Base-by-base conservation (phyloP, 768 basidiomycete genomes). In the Psilocybe azurescens region DNA sequence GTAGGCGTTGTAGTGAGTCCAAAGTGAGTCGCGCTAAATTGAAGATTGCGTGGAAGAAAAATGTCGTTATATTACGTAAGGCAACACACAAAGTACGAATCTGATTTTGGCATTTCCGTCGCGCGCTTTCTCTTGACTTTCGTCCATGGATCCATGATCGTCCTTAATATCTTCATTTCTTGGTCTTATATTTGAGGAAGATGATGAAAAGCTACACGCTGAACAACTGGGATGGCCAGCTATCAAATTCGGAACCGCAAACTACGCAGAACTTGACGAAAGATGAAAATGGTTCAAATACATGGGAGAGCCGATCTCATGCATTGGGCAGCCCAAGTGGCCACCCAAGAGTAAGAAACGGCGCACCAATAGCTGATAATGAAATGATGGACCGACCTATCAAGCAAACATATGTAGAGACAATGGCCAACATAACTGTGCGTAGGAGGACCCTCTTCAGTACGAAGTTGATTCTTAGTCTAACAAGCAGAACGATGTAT, bases 171-270 rank as follows among this genome's bases (percentile, higher is more conserved):
- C 38, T 47, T 29, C 36, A 36, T 47, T 38, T 59, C 48, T 58
- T 51, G 30, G 6, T 47, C 51, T 30, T 56, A 36, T 7, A 48
- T 29, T 52, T 10, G 33, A n/a, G 20, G 49, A 28, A 58, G 47
- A 62, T 56, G 65, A 69, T 65, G 58, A 62, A 55, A 56, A 71
- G 67, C 66, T 68, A 66, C 48, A 70, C 65, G 33, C 53, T 70
- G 24, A 62, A 55, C 7, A 69, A 71, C 39, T 71, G 70, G 66
- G 67, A 67, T 65, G 68, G 68, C 39, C 61, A 50, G 38, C 30
- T 60, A 11, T 58, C 55, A 28, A 51, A 56, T 28, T 38, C 59
- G 32, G 49, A 64, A 18, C 10, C 51, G 14, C 33, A 50, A 36
- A 41, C 16, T 29, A 39, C 20, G 58, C 48, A 47, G 28, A 16